Conservation (phyloP, 192 early-diverging fungal genomes). For the Entomortierella beljakovae region DNA sequence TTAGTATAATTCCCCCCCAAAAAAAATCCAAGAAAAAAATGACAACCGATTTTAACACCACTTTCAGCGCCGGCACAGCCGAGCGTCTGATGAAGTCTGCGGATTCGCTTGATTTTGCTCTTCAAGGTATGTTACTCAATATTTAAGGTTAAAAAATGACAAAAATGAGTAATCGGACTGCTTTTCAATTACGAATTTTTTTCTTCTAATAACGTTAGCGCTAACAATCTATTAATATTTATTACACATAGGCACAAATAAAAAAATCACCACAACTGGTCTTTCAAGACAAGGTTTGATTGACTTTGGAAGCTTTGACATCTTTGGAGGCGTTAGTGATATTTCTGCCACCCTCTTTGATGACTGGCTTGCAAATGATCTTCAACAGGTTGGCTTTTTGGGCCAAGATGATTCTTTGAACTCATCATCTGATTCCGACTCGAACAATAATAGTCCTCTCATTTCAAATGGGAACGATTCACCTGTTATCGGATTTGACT, state of each 20-base stretch:
- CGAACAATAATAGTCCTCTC: constrained; percentile 22
- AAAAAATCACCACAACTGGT: constrained; percentile 7
- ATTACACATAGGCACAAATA: constrained; percentile 13
- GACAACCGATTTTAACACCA: constrained; percentile 18
- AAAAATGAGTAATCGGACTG: constrained; percentile 52
- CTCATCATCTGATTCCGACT: constrained; percentile 36
- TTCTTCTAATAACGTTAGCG: neutral
- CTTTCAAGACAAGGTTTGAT: constrained; percentile 12
- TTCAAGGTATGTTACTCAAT: constrained; percentile 30
- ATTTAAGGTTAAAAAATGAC: constrained; percentile 32
- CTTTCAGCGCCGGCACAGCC: constrained; percentile 31
- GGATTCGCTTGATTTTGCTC: constrained; percentile 46
- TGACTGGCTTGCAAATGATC: constrained; percentile 65
- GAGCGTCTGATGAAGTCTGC: constrained; percentile 53
- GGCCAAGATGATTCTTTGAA: constrained; percentile 22
- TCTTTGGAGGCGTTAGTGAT: constrained; percentile 19
- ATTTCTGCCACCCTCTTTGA: constrained; percentile 56
- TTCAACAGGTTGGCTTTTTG: constrained; percentile 56
- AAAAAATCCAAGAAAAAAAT: neutral
- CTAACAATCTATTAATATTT: too few relatives aligned
- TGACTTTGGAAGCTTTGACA: constrained; percentile 42
- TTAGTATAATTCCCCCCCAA: neutral
- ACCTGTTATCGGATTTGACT: constrained; percentile 47
- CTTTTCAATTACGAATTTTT: constrained; percentile 3
- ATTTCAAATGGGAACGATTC: constrained; percentile 27